Conservation (phyloP, 2,329 filamentous ascomycete species). For the Anthostomella pinea region DNA sequence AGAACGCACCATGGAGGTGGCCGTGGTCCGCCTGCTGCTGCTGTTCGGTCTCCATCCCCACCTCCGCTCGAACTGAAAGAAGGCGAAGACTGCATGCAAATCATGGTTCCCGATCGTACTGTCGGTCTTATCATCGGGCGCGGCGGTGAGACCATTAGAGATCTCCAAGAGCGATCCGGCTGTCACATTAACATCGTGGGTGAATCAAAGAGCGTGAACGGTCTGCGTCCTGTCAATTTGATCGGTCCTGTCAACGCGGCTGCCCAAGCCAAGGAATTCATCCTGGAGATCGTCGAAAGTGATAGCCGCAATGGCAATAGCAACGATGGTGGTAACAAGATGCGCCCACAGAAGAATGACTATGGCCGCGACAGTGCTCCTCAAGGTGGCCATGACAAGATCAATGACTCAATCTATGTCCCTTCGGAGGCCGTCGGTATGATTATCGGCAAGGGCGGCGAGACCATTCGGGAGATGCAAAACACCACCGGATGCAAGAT, state of each 20-base stretch:
- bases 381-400: conserved; percentile 57
- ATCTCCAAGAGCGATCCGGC: conserved; percentile 86
- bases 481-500: conserved; percentile 86
- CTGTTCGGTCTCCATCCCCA: conserved; percentile 26
- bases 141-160: conserved; percentile 87
- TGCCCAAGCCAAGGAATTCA: conserved; percentile 77
- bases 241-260: conserved; percentile 77
- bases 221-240: conserved; percentile 83
- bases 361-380: conserved; percentile 40
- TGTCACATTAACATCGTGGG: conserved; percentile 95
- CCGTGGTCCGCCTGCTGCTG: conserved; percentile 18
- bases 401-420: conserved; percentile 79
- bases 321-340: conserved; percentile 31
- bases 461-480: conserved; percentile 94
- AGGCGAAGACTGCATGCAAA: conserved; percentile 82
- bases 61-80: conserved; percentile 56
- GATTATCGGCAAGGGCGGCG: conserved; percentile 93
- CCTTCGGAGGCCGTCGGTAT: conserved; percentile 91
- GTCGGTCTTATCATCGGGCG: conserved; percentile 93
- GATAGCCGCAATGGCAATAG: conserved; percentile 60
- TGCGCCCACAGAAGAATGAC: conserved; percentile 36
- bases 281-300: conserved; percentile 92
- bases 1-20: conserved; percentile 38
- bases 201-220: conserved; percentile 89
- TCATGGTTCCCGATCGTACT: conserved; percentile 92